Percentiles rank a stretch among this genome's conserved stretches.
Evolutionary conservation across 495 filamentous ascomycete genomes (phyloP).

Genomic region (Oleoguttula mirabilis): DNA sequence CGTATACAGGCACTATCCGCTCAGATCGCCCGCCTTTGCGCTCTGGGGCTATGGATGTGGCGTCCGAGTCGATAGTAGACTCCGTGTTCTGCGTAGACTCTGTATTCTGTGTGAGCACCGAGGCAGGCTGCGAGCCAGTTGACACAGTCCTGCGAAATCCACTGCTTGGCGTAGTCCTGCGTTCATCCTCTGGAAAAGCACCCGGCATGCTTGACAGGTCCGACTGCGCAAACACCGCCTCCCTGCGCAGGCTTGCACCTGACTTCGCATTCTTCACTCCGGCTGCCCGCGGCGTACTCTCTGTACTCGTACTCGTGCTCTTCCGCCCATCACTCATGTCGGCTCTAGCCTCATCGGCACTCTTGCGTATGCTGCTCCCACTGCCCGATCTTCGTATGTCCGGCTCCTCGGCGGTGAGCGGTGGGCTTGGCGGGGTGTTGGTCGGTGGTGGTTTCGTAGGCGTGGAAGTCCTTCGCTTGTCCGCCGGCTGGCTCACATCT

Average conservation of each 20-base stretch:
- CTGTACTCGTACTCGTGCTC: constrained; percentile 31
- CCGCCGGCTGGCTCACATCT: constrained; percentile 45
- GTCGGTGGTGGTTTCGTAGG: constrained; percentile 7
- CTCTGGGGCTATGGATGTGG: constrained; percentile 55
- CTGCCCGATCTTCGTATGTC: constrained; percentile 39
- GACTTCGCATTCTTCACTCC: constrained; percentile 19
- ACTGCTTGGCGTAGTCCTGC: constrained; percentile 18
- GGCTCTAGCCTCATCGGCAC: constrained; percentile 29
- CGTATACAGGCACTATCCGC: constrained; percentile 27
- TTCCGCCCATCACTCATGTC: constrained; percentile 32
- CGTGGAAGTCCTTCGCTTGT: constrained; percentile 25
- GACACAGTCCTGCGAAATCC: constrained; percentile 15
- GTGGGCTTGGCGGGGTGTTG: constrained; percentile 48
- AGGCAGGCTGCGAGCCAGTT: constrained; percentile 12
- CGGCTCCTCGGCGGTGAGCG: constrained; percentile 44
- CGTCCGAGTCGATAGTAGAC: constrained; percentile 47
- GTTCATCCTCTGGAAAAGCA: constrained; percentile 15
- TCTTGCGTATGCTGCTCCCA: constrained; percentile 27
- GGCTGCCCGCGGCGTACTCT: constrained; percentile 18
- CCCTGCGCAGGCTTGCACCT: constrained; percentile 23
- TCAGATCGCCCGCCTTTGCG: constrained; percentile 36
- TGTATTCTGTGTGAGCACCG: constrained; percentile 14
- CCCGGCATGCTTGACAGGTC: constrained; percentile 19
- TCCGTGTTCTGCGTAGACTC: constrained; percentile 21
- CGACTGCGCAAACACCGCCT: constrained; percentile 12